Evolutionary conservation across 495 filamentous ascomycete species (phyloP), one percentile per base, ranked within the genome.

Genomic region (Daldinia childiae): DNA sequence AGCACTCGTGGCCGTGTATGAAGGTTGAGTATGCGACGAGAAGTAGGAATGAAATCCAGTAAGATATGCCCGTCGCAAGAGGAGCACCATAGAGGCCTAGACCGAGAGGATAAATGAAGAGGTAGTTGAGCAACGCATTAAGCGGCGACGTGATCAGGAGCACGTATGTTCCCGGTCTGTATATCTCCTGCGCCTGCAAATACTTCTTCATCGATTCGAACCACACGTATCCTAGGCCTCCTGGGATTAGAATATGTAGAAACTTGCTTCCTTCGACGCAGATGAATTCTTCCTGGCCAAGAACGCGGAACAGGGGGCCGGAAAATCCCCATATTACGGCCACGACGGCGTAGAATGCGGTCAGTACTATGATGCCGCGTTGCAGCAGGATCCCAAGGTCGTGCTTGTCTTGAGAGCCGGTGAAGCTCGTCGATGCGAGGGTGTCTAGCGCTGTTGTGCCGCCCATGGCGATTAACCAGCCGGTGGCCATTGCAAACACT

Each of bases 181-280:
- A 96, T 62, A 97, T 93, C 59, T 88, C 91, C 83, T 97, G 94
- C 3, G 94, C 94, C 78, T 97, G 94, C 14, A 97, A 81, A 73
- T 90, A 97, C 79, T 97, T 97, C 80, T 97, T 97, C 87, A 93
- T 90, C 12, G 88, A 82, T 78, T 97, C 94, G 73, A 97, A 97
- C 77, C 93, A 97, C 50, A 97, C 89, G 78, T 97, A 97, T 1
- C 93, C 94, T 52, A 97, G 73, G 0, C 94, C 94, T 4, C 94
- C 93, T 0, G 94, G 94, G 17, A 94, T 92, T 29, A 97, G 83
- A 62, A 87, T 90, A 12, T 85, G 90, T 8, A 97, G 81, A 73
- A 97, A 97, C 38, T 83, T 85, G 6, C 92, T 90, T 56, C 90
- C 92, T 55, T 94, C 87, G 34, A 87, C 83, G 24, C 91, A 93